phyloP scores from a whole-genome alignment of 2,329 filamentous ascomycete genomes.

The Phoma sp. region DNA sequence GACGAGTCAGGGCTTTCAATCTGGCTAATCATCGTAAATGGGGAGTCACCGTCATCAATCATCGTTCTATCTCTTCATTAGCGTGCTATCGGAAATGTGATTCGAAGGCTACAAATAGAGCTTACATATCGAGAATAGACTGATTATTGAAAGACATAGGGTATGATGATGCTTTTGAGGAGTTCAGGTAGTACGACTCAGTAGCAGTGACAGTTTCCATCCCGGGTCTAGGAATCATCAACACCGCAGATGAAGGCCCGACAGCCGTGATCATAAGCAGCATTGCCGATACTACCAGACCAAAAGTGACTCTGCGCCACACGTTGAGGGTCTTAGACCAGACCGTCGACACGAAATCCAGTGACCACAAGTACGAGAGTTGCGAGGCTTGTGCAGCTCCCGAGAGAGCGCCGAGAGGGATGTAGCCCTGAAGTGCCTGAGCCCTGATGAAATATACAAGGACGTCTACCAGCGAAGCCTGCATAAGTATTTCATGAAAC shows the following conservation, averaged over 20 bases:
- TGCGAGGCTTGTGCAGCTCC: neutral
- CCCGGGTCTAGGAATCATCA: neutral
- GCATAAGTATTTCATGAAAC: neutral
- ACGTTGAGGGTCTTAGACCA: neutral
- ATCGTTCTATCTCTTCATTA: too few relatives aligned
- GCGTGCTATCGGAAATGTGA: too few relatives aligned
- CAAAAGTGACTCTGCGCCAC: neutral
- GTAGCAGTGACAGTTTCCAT: neutral
- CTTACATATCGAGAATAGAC: too few relatives aligned
- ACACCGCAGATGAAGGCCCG: neutral
- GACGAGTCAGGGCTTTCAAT: too few relatives aligned
- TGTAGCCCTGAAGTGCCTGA: neutral
- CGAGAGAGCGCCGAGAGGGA: neutral
- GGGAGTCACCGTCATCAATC: too few relatives aligned
- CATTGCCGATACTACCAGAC: neutral
- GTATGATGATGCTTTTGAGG: neutral
- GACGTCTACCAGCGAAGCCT: neutral
- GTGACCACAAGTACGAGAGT: neutral
- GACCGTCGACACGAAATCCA: neutral
- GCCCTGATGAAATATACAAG: neutral
- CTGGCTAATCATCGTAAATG: too few relatives aligned
- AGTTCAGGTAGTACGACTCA: neutral
- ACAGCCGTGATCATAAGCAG: neutral
- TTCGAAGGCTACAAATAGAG: too few relatives aligned
- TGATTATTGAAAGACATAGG: neutral